Conservation (phyloP, 257 asterid genomes). For the Nicotiana knightiana region DNA sequence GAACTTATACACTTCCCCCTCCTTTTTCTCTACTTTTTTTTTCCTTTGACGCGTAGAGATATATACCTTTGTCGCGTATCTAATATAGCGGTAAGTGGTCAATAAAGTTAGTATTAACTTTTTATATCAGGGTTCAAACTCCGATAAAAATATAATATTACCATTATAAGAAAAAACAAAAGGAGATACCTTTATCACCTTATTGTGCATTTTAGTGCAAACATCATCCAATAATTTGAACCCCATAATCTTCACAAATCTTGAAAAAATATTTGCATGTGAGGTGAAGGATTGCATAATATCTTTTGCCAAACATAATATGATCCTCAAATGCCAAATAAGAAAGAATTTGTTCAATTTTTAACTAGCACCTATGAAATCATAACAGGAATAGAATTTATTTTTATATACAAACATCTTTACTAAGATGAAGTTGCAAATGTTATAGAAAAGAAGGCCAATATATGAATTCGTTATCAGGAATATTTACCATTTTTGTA, state of each 20-base stretch:
- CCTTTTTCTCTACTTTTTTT: neutral
- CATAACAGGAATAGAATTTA: neutral
- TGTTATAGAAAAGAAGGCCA: neutral
- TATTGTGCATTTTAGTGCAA: neutral
- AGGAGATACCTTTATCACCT: neutral
- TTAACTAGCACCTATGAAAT: neutral
- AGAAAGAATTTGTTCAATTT: neutral
- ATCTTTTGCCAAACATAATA: neutral
- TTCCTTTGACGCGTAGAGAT: neutral
- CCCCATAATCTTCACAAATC: neutral
- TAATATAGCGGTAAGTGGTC: neutral
- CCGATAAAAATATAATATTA: neutral
- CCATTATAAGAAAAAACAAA: neutral
- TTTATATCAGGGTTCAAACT: neutral
- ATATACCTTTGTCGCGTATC: neutral
- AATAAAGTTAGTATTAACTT: neutral
- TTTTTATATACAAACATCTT: neutral
- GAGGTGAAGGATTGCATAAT: neutral
- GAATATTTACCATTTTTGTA: neutral
- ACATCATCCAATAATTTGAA: neutral
- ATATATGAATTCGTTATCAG: neutral
- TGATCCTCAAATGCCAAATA: constrained; percentile 4
- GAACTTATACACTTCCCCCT: neutral
- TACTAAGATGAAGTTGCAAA: neutral
- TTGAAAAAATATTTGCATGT: neutral